Base-by-base conservation (phyloP, 208 protist genomes). In the Leishmania tarentolae region DNA sequence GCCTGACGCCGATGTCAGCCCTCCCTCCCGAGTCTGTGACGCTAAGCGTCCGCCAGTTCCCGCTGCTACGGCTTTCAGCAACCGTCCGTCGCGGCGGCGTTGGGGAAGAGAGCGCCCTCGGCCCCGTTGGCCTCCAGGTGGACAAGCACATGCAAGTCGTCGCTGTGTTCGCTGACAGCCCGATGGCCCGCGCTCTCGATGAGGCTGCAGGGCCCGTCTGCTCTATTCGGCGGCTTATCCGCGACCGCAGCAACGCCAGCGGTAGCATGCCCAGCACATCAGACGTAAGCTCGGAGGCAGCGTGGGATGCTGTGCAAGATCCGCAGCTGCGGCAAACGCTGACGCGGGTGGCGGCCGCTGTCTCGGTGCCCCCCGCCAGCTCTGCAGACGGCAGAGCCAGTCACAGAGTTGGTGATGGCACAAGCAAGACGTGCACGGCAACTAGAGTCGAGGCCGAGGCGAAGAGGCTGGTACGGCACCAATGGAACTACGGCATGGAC, bases 21-120 rank as follows among this genome's bases (percentile, higher is more conserved):
- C 72, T 80, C 8, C 73, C 72, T 9, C 84, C 88, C 0, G 91
- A 96, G 71, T 87, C 90, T 0, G 84, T 95, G 31, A 92, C 90
- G 66, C 78, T 97, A 44, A 79, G 86, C 11, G 88, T 97, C 24
- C 90, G 87, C 9, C 91, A 95, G 79, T 90, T 90, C 74, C 80
- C 85, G 19, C 87, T 97, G 56, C 81, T 87, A 44, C 87, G 90
- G 8, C 76, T 95, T 19, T 75, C 86, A 17, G 79, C 91, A 19
- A 75, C 53, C 8, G 84, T 94, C 37, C 73, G 82, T 28, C 88
- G 93, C 17, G 82, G 81, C 42, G 78, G 81, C 37, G 61, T 71
- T 0, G 80, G 73, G 35, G 87, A 88, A 59, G 75, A 68, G 35
- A 87, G 69, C 63, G 81, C 80, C 40, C 52, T 94, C 40, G 81